These are phyloP conservation scores for Alliaria petiolata DNA, from an alignment of 345 rosid genomes.

Conservation along the genomic window DNA sequence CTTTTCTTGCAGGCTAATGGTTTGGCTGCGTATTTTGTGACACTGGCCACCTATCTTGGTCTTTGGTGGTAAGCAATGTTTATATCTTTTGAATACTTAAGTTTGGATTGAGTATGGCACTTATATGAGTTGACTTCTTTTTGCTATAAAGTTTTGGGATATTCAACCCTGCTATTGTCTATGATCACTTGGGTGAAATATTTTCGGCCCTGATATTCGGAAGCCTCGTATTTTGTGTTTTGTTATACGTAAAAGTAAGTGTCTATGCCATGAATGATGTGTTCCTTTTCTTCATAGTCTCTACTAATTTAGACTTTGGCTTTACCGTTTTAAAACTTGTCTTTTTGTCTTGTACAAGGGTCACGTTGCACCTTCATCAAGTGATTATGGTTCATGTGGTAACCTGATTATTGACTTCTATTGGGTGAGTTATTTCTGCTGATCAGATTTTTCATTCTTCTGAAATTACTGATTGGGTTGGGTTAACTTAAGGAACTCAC, in stretches of 20 bases:
- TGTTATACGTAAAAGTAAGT: conserved; percentile 85
- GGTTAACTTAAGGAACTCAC: not conserved
- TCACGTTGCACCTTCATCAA: conserved; percentile 87
- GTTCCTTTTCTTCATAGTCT: not conserved
- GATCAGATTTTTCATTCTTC: not conserved
- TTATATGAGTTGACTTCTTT: conserved; percentile 6
- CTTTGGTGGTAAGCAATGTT: conserved; percentile 85
- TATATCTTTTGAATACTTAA: not conserved
- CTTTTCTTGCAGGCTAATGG: conserved; percentile 74
- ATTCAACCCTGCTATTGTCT: conserved; percentile 80
- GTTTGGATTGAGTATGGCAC: not conserved
- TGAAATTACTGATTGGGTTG: not conserved
- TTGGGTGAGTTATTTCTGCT: conserved; percentile 62
- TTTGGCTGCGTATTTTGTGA: conserved; percentile 72
- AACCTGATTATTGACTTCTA: conserved; percentile 91
- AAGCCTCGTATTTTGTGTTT: conserved; percentile 83
- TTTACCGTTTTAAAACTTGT: conserved; percentile 14
- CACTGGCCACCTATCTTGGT: conserved; percentile 68
- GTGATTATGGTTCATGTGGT: conserved; percentile 91
- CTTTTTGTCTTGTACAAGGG: conserved; percentile 52
- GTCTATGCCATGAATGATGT: not conserved
- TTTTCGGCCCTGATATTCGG: conserved; percentile 83
- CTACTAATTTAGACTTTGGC: not conserved
- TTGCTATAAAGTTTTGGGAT: conserved; percentile 74
- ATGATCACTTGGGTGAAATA: conserved; percentile 97